Conservation (phyloP, 768 basidiomycete genomes). For the Udeniomyces megalosporus region DNA sequence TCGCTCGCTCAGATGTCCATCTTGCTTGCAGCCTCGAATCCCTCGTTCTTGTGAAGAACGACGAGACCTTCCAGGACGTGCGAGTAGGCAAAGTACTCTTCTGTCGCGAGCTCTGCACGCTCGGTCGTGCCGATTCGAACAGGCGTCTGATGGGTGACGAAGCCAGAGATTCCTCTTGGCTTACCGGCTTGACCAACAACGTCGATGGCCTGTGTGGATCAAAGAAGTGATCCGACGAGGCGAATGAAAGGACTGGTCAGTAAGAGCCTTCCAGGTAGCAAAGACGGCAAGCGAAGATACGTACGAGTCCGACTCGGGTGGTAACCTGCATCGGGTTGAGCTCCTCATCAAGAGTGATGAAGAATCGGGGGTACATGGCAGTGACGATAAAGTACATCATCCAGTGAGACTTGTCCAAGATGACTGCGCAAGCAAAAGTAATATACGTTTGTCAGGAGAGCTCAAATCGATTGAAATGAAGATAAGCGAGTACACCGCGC, state of each 20-base stretch:
- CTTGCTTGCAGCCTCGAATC: conserved; percentile 22
- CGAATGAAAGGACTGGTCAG: no score
- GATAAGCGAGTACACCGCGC: background rate
- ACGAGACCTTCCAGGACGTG: conserved; percentile 86
- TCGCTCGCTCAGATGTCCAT: conserved; percentile 1
- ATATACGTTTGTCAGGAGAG: no score
- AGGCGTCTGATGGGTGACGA: conserved; percentile 96
- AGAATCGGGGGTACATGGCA: conserved; percentile 95
- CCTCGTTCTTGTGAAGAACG: conserved; percentile 79
- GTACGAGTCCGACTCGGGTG: conserved; percentile 80
- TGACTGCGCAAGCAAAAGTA: conserved; percentile 38
- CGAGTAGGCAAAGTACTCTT: conserved; percentile 84
- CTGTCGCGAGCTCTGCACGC: conserved; percentile 86
- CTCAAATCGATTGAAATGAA: background rate
- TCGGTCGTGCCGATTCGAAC: conserved; percentile 90
- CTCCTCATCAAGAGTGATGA: conserved; percentile 90
- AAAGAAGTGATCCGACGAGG: no score
- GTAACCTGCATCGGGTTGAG: conserved; percentile 72
- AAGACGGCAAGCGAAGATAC: conserved; percentile 17
- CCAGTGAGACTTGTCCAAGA: conserved; percentile 94
- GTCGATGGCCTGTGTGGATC: conserved; percentile 58
- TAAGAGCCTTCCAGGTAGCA: no score
- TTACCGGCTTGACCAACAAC: conserved; percentile 97
- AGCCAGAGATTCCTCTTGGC: conserved; percentile 69
- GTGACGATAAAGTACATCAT: conserved; percentile 93